Conservation (phyloP, 441 rosid species). For the Arabidopsis lyrata region DNA sequence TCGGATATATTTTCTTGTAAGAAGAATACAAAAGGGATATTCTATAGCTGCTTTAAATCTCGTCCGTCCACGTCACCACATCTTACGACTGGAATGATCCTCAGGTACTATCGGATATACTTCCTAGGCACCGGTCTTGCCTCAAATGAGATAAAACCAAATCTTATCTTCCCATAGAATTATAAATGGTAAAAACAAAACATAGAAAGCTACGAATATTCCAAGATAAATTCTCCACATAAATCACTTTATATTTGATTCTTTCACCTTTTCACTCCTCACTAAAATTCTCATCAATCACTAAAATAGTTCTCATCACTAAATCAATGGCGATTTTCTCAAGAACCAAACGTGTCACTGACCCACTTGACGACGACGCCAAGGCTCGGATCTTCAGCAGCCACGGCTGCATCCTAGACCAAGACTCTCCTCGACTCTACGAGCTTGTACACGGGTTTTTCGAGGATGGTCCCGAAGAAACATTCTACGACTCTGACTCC, state of each 20-base stretch:
- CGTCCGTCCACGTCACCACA: conserved; percentile 31
- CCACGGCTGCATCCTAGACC: conserved; percentile 28
- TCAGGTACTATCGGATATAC: conserved; percentile 44
- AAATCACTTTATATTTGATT: background rate
- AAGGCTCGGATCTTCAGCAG: conserved; percentile 62
- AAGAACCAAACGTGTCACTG: conserved; percentile 61
- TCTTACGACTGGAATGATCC: conserved; percentile 21
- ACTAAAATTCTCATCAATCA: conserved; percentile 6
- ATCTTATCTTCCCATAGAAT: background rate
- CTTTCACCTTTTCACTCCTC: conserved; percentile 22
- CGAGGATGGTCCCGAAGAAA: conserved; percentile 45
- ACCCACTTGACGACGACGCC: conserved; percentile 63
- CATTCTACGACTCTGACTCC: conserved; percentile 50
- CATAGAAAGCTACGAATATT: conserved; percentile 50
- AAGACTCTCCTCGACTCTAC: conserved; percentile 66
- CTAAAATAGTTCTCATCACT: background rate
- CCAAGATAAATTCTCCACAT: conserved; percentile 35
- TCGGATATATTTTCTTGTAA: background rate
- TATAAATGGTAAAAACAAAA: background rate
- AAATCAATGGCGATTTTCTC: conserved; percentile 49
- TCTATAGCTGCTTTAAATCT: background rate
- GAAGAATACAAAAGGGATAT: conserved; percentile 19
- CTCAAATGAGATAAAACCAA: conserved; percentile 2
- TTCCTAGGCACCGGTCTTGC: conserved; percentile 15
- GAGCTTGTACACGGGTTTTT: conserved; percentile 82